Conservation (phyloP, 1,284 basidiomycete species). For the Athelia psychrophila region DNA sequence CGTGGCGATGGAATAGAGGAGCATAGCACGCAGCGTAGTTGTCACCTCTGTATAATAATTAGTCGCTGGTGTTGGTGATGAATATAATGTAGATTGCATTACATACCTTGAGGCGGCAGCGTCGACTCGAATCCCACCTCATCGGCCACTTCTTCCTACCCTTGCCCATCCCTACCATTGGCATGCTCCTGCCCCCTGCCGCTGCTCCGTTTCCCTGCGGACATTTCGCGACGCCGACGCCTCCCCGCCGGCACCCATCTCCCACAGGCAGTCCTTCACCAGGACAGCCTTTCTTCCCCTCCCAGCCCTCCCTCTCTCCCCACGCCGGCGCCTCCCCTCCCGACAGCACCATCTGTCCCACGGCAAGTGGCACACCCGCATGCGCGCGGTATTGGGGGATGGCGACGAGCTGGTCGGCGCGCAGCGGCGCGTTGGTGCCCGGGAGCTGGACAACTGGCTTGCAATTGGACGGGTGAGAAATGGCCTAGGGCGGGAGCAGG, state of each 20-base stretch:
- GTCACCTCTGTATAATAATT: constrained; percentile 66
- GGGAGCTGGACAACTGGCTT: constrained; percentile 55
- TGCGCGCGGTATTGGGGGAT: constrained; percentile 47
- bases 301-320: no score
- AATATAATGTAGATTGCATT: neutral
- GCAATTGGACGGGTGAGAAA: constrained; percentile 7
- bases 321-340: constrained; percentile 31
- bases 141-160: constrained; percentile 10
- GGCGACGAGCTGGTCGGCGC: constrained; percentile 52
- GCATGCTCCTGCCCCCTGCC: constrained; percentile 7
- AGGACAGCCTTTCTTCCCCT: constrained; percentile 72
- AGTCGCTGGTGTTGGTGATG: no score
- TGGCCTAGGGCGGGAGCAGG: constrained; percentile 4
- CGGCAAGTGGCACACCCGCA: constrained; percentile 56
- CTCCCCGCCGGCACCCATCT: constrained; percentile 65
- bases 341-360: constrained; percentile 58
- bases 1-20: constrained; percentile 69
- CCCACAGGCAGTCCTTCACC: constrained; percentile 70
- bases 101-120: constrained; percentile 20
- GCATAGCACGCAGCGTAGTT: constrained; percentile 56
- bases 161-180: constrained; percentile 14
- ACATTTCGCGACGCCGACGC: constrained; percentile 28
- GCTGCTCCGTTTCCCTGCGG: constrained; percentile 12
- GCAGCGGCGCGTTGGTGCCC: constrained; percentile 32
- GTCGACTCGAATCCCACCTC: constrained; percentile 6